Percentiles rank a stretch among this genome's conserved stretches.
phyloP scores from a whole-genome alignment of 305 asterid species.

The Solanum hybrid region DNA sequence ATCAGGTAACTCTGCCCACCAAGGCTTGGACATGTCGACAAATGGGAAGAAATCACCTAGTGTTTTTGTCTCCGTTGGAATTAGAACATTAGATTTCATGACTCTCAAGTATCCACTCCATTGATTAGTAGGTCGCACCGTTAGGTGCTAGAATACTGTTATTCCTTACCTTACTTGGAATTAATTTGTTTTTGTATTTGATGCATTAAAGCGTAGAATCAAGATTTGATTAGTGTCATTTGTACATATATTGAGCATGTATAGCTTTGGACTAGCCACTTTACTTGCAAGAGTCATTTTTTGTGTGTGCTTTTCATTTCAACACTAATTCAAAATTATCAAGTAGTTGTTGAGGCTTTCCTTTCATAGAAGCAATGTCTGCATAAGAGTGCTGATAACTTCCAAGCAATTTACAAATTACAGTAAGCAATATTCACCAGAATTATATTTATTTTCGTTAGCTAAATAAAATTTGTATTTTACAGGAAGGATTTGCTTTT shows the following conservation, averaged over 20 bases:
- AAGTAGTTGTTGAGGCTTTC: background rate
- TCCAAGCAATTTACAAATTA: background rate
- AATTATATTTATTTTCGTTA: background rate
- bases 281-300: background rate
- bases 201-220: slow-evolving; percentile 47
- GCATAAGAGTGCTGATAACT: background rate
- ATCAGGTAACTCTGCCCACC: background rate
- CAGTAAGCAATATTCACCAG: background rate
- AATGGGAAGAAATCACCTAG: background rate
- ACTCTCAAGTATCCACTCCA: background rate
- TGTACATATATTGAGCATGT: background rate
- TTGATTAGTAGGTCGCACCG: background rate
- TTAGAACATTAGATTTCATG: background rate
- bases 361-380: background rate
- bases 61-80: background rate
- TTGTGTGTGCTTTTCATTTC: background rate
- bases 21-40: background rate
- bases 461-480: background rate
- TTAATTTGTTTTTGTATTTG: slow-evolving; percentile 83
- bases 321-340: background rate
- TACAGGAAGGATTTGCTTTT: slow-evolving; percentile 96
- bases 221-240: background rate
- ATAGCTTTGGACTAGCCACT: background rate
- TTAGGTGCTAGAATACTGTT: background rate
- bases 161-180: slow-evolving; percentile 22